A percentile compares a stretch with the other conserved stretches of the same genome.
These are phyloP conservation scores for Metarhizium album DNA, from an alignment of 2,329 filamentous ascomycete genomes.

Conservation along the genomic window DNA sequence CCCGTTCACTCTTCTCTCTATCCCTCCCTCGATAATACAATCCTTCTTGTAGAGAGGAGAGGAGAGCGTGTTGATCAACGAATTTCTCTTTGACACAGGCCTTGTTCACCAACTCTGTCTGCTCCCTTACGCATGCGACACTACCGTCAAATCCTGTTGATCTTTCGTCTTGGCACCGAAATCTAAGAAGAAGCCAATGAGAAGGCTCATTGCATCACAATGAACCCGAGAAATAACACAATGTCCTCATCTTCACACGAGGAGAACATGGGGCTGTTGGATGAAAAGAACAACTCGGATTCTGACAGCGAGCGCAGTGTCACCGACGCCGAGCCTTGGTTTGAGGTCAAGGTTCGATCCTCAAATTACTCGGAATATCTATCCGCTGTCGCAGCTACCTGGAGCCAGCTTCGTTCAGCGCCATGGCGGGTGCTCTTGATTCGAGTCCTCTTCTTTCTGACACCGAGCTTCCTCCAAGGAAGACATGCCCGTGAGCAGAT, in stretches of 20 bases:
- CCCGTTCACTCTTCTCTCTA: neutral
- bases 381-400: slow-evolving; percentile 18
- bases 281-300: slow-evolving; percentile 33
- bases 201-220: slow-evolving; percentile 19
- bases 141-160: neutral
- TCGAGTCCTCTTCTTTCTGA: slow-evolving; percentile 32
- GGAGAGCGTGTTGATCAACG: neutral
- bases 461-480: slow-evolving; percentile 43
- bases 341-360: slow-evolving; percentile 12
- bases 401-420: slow-evolving; percentile 19
- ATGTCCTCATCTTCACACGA: slow-evolving; percentile 26
- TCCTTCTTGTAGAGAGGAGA: neutral
- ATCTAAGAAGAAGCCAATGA: neutral
- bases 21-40: too few species aligned
- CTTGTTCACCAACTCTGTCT: neutral
- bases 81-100: neutral
- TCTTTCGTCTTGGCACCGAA: neutral
- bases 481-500: slow-evolving; percentile 29
- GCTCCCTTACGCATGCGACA: neutral
- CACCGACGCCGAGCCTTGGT: slow-evolving; percentile 27
- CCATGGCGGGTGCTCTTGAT: slow-evolving; percentile 27
- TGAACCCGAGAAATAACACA: slow-evolving; percentile 28
- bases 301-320: slow-evolving; percentile 30
- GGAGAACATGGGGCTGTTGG: slow-evolving; percentile 34
- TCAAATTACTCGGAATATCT: slow-evolving; percentile 8